Evolutionary conservation across 2,329 filamentous ascomycete genomes (phyloP), one percentile per base, ranked within the genome.

Genomic region (Aspergillus novoparasiticus): DNA sequence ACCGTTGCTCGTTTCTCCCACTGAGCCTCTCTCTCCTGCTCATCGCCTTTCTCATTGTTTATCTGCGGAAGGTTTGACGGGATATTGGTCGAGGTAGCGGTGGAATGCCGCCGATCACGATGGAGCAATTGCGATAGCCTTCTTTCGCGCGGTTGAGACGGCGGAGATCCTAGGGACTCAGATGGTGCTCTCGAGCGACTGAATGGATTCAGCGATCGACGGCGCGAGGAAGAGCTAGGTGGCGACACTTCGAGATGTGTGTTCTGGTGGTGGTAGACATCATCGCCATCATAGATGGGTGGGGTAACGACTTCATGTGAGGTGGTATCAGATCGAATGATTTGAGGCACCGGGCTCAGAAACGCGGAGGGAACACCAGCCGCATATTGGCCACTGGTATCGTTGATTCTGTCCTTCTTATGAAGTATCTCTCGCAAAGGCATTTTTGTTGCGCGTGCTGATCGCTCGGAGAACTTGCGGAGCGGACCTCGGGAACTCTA

Each of bases 1-100:
- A 96, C 87, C n/a, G 94, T 97, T 32, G 95, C 95, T 64, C 94
- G 86, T 81, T 91, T 90, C 84, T 98, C 95, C 95, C 95, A 99
- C 79, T 90, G 86, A 63, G 87, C 87, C 82, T 96, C 91, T 58
- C 82, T 80, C 30, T 85, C 84, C 67, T 84, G 80, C 63, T 76
- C 79, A 69, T 83, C 81, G 39, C 81, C 82, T 61, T 80, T 74
- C 67, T 80, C 76, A 71, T 82, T 76, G 68, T 80, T 75, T 62
- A 97, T 92, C 65, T 89, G 89, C 26, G 94, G 94, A 58, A 98
- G 84, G 79, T 96, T 86, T 59, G 85, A 79, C 1, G 95, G 94
- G 43, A 98, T 86, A 76, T 92, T 90, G 28, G 89, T 86, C 64
- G 92, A 78, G 46, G 69, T 70, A n/a, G 73, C 64, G 56, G 71